Conservation (phyloP, 805 yeast genomes). For the Spathaspora girioi region DNA sequence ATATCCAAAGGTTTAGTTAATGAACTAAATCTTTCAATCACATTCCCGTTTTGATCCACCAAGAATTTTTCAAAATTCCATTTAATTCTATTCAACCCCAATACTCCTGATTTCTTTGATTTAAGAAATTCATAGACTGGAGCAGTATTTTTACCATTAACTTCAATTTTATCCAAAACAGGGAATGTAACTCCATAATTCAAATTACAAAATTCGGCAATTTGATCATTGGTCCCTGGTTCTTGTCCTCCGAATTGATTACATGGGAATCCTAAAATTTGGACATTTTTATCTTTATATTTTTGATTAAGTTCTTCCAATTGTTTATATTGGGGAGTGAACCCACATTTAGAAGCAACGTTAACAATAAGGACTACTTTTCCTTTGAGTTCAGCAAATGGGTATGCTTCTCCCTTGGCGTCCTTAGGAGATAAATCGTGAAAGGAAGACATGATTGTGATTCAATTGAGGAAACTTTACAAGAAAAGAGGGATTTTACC, state of each 20-base stretch:
- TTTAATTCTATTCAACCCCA: slow-evolving; percentile 40
- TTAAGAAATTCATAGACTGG: slow-evolving; percentile 81
- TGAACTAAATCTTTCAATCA: slow-evolving; percentile 58
- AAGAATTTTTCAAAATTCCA: slow-evolving; percentile 46
- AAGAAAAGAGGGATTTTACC: not conserved
- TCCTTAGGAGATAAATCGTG: slow-evolving; percentile 40
- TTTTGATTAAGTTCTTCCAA: slow-evolving; percentile 41
- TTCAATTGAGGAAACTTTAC: not conserved
- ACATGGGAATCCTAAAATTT: slow-evolving; percentile 42
- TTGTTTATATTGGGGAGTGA: slow-evolving; percentile 40
- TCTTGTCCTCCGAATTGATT: slow-evolving; percentile 43
- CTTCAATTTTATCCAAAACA: slow-evolving; percentile 78
- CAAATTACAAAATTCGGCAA: slow-evolving; percentile 65
- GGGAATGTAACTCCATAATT: slow-evolving; percentile 94
- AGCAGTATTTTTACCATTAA: slow-evolving; percentile 79
- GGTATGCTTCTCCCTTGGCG: slow-evolving; percentile 33
- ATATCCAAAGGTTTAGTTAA: slow-evolving; percentile 44
- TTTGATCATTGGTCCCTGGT: slow-evolving; percentile 50
- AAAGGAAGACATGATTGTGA: slow-evolving; percentile 25
- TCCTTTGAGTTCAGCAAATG: slow-evolving; percentile 39
- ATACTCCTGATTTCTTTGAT: slow-evolving; percentile 45
- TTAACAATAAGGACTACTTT: slow-evolving; percentile 45
- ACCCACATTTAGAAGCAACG: slow-evolving; percentile 44
- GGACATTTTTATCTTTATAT: slow-evolving; percentile 32
- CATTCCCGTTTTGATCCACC: slow-evolving; percentile 38